Evolutionary conservation across 2,329 filamentous ascomycete genomes (phyloP).

Genomic region (Trichoderma cornu-damae): DNA sequence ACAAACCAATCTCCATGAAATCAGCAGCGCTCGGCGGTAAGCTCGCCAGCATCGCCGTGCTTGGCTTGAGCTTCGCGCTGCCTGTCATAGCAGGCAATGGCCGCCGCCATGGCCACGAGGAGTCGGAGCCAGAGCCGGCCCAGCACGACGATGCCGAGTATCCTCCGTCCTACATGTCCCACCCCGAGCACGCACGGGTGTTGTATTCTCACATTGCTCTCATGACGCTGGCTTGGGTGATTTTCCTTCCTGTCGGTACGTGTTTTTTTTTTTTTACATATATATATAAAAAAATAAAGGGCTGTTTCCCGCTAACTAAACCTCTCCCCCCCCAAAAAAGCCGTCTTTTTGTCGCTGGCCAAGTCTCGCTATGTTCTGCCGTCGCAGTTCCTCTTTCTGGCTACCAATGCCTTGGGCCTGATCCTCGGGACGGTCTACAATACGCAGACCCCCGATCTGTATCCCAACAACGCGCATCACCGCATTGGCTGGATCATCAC

Average conservation of each 20-base stretch:
- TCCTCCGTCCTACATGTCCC: slow-evolving; percentile 55
- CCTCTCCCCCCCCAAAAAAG: slow-evolving; percentile 46
- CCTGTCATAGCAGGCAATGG: slow-evolving; percentile 18
- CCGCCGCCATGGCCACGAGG: slow-evolving; percentile 21
- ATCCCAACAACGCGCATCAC: slow-evolving; percentile 81
- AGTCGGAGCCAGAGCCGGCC: slow-evolving; percentile 5
- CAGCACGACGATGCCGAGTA: slow-evolving; percentile 30
- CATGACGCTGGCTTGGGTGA: slow-evolving; percentile 67
- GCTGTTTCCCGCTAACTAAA: neutral
- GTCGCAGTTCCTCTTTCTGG: slow-evolving; percentile 63
- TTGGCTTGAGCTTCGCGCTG: slow-evolving; percentile 13
- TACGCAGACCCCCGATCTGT: slow-evolving; percentile 74
- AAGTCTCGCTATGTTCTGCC: slow-evolving; percentile 68
- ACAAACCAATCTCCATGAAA: slow-evolving; percentile 13
- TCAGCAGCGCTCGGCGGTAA: neutral
- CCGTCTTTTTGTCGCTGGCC: slow-evolving; percentile 79
- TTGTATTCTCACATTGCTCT: slow-evolving; percentile 67
- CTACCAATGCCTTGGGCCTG: slow-evolving; percentile 58
- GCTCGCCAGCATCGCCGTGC: slow-evolving; percentile 16
- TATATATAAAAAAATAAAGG: neutral
- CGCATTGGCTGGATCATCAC: slow-evolving; percentile 82
- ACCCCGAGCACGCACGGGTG: slow-evolving; percentile 46
- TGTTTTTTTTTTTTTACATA: slow-evolving; percentile 21
- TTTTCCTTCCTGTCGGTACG: slow-evolving; percentile 68
- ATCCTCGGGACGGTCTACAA: slow-evolving; percentile 69